Evolutionary conservation across 2,329 filamentous ascomycete species (phyloP).

Genomic region (Alternaria brassicae): DNA sequence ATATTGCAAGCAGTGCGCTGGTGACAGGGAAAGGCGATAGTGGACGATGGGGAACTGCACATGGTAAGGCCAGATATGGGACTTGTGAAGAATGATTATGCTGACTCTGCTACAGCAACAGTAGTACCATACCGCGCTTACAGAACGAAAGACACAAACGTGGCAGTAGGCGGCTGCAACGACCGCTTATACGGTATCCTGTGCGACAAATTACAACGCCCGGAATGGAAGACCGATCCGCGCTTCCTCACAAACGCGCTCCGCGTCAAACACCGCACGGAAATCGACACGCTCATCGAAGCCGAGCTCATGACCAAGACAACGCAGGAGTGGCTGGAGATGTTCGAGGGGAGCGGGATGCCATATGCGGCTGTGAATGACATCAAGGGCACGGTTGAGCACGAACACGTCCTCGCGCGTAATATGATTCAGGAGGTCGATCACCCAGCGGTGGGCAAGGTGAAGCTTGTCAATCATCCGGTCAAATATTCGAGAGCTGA

Average conservation of each 20-base stretch:
- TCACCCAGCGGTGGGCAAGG: constrained; percentile 79
- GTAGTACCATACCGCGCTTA: constrained; percentile 94
- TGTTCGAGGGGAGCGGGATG: constrained; percentile 90
- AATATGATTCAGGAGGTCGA: constrained; percentile 89
- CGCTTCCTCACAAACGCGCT: constrained; percentile 66
- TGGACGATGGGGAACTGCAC: constrained; percentile 93
- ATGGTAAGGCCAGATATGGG: constrained; percentile 65
- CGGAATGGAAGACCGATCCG: constrained; percentile 64
- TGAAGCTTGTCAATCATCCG: constrained; percentile 90
- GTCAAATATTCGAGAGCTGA: constrained; percentile 89
- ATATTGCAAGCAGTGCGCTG: constrained; percentile 88
- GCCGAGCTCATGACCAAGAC: constrained; percentile 75
- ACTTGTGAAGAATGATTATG: neutral
- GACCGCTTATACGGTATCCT: constrained; percentile 67
- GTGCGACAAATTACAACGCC: constrained; percentile 62
- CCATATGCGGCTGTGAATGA: constrained; percentile 95
- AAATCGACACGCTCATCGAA: constrained; percentile 81
- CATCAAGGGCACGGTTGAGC: constrained; percentile 80
- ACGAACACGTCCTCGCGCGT: constrained; percentile 78
- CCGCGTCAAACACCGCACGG: constrained; percentile 71
- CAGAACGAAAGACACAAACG: constrained; percentile 66
- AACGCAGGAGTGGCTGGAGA: constrained; percentile 83
- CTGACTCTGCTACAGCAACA: constrained; percentile 62
- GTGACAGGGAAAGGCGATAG: constrained; percentile 86
- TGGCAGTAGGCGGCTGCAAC: constrained; percentile 69